These are phyloP conservation scores for Erodium maritimum DNA, from an alignment of 345 rosid genomes.

Conservation along the genomic window DNA sequence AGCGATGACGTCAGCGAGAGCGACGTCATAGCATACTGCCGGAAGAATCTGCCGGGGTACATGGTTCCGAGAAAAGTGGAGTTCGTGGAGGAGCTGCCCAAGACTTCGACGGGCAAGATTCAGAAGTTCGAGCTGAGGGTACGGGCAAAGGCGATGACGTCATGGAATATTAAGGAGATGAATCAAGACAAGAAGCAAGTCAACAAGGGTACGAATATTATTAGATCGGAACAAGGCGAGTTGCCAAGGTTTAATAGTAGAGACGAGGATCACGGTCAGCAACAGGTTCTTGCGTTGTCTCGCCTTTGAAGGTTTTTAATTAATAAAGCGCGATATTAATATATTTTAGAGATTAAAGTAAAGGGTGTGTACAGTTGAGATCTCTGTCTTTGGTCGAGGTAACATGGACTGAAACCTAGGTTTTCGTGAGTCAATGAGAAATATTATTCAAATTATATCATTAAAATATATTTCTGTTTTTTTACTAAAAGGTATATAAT, in stretches of 20 bases:
- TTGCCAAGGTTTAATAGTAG: no score
- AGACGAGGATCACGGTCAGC: neutral
- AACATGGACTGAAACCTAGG: no score
- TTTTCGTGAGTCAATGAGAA: no score
- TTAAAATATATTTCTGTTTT: no score
- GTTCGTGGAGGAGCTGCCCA: constrained; percentile 32
- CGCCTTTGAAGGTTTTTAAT: constrained; percentile 3
- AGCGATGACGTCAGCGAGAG: constrained; percentile 13
- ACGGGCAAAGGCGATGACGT: constrained; percentile 19
- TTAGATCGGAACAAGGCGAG: no score
- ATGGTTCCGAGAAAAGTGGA: constrained; percentile 47
- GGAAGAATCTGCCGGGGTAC: constrained; percentile 34
- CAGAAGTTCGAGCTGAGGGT: constrained; percentile 35
- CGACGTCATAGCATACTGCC: constrained; percentile 29
- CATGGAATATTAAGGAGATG: neutral
- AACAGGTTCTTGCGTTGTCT: constrained; percentile 1
- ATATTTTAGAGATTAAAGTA: no score
- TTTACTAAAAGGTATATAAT: no score
- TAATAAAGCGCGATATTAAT: no score
- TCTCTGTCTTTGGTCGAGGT: no score
- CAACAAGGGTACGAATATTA: neutral
- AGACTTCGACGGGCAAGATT: constrained; percentile 43
- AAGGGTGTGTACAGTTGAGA: neutral
- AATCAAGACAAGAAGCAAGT: neutral
- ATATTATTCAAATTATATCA: no score